A percentile compares a stretch with the other conserved stretches of the same genome.
Conservation (phyloP, 2,329 filamentous ascomycete genomes). For the Neopestalotiopsis clavispora region DNA sequence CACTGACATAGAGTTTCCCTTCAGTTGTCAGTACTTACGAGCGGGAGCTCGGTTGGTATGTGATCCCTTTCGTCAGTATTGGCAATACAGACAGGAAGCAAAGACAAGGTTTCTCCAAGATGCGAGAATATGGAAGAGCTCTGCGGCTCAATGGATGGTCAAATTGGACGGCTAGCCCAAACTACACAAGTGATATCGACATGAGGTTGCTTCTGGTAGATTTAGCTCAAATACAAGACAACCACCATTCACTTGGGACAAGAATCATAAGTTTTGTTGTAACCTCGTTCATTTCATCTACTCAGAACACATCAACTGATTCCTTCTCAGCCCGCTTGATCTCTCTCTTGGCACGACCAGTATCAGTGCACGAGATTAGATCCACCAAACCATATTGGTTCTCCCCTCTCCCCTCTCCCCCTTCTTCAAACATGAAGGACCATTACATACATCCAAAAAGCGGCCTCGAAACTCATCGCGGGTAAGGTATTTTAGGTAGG, state of each 20-base stretch:
- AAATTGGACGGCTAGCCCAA: no score
- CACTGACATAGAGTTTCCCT: no score
- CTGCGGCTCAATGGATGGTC: no score
- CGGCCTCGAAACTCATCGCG: neutral
- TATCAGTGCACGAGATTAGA: neutral
- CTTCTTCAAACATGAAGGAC: neutral
- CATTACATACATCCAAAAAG: neutral
- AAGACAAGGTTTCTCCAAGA: no score
- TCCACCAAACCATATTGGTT: slow-evolving; percentile 4
- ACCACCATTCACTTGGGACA: neutral
- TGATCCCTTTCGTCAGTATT: no score
- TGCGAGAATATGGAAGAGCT: no score
- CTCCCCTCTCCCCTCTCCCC: neutral
- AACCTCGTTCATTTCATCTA: slow-evolving; percentile 16
- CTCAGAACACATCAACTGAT: slow-evolving; percentile 5
- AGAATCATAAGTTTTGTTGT: neutral
- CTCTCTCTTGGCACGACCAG: neutral
- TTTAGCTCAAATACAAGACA: no score
- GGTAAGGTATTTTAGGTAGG: neutral
- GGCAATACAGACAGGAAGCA: no score
- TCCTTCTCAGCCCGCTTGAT: neutral
- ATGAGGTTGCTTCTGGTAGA: no score
- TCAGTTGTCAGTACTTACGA: no score
- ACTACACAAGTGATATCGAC: no score
- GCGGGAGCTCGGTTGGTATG: no score